Percentiles rank a stretch among this genome's conserved stretches.
Evolutionary conservation across 805 yeast genomes (phyloP).

Genomic region (Groenewaldozyma tartarivorans): DNA sequence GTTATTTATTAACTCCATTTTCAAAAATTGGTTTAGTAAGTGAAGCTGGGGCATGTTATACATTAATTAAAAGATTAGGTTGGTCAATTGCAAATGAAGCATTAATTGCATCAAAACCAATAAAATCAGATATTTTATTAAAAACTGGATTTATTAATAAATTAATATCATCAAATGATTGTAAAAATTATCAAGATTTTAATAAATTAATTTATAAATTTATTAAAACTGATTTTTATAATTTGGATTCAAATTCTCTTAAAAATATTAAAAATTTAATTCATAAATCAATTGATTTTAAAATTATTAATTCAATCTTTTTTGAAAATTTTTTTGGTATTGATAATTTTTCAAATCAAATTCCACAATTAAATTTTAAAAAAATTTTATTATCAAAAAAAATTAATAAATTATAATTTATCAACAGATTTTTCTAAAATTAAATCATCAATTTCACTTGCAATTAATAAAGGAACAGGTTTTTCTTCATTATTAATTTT

Average conservation of each 20-base stretch:
- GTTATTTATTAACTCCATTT: constrained; percentile 63
- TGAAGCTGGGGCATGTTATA: constrained; percentile 68
- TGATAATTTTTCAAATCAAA: constrained; percentile 58
- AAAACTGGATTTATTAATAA: constrained; percentile 54
- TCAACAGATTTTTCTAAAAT: too few species aligned
- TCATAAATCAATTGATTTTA: constrained; percentile 25
- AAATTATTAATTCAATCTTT: constrained; percentile 43
- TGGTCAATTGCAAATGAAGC: constrained; percentile 66
- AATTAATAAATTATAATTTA: constrained; percentile 53
- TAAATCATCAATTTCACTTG: constrained; percentile 22
- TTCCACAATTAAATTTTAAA: constrained; percentile 61
- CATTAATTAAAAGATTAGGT: constrained; percentile 64
- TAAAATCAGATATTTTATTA: constrained; percentile 47
- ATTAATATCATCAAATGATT: constrained; percentile 32
- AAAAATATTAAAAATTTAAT: constrained; percentile 37
- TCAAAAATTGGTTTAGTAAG: constrained; percentile 73
- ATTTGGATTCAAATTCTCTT: constrained; percentile 39
- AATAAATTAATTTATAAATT: constrained; percentile 36
- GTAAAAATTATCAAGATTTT: constrained; percentile 37
- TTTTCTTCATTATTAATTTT: constrained; percentile 16
- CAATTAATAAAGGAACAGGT: constrained; percentile 20
- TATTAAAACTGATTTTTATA: constrained; percentile 29
- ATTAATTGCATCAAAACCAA: constrained; percentile 56
- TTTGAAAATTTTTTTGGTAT: constrained; percentile 64
- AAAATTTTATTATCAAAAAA: constrained; percentile 44